Conservation (phyloP, 257 asterid species). For the Oldenlandia corymbosa region DNA sequence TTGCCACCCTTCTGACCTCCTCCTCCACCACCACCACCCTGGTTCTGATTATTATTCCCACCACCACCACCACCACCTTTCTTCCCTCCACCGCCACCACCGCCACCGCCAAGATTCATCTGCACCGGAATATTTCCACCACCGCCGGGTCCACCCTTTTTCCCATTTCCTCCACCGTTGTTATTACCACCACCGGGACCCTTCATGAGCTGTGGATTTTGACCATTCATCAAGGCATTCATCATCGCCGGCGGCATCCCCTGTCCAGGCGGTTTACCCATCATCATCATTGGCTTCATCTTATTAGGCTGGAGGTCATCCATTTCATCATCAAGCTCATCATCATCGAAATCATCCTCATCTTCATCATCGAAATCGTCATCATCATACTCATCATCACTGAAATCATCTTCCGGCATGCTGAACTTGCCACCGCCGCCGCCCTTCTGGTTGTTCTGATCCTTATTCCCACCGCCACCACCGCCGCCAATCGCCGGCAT, state of each 20-base stretch:
- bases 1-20: conserved; percentile 42
- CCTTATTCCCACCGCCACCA: conserved; percentile 16
- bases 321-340: conserved; percentile 50
- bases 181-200: conserved; percentile 9
- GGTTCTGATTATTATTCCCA: conserved; percentile 42
- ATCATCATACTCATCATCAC: conserved; percentile 42
- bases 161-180: conserved; percentile 20
- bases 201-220: conserved; percentile 39
- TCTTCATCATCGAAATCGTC: conserved; percentile 27
- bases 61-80: conserved; percentile 44
- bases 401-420: conserved; percentile 42
- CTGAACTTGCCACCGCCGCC: conserved; percentile 48
- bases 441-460: conserved; percentile 39
- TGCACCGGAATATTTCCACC: conserved; percentile 40
- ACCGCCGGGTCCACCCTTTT: conserved; percentile 21
- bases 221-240: conserved; percentile 35
- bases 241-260: conserved; percentile 23
- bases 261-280: conserved; percentile 32
- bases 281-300: conserved; percentile 37
- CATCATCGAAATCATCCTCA: conserved; percentile 17
- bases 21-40: conserved; percentile 64
- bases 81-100: conserved; percentile 34
- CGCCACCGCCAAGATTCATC: conserved; percentile 41
- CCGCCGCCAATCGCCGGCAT: neutral
- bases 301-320: conserved; percentile 29